Conservation (phyloP, 495 filamentous ascomycete species). For the Hypoxylon fuscum region DNA sequence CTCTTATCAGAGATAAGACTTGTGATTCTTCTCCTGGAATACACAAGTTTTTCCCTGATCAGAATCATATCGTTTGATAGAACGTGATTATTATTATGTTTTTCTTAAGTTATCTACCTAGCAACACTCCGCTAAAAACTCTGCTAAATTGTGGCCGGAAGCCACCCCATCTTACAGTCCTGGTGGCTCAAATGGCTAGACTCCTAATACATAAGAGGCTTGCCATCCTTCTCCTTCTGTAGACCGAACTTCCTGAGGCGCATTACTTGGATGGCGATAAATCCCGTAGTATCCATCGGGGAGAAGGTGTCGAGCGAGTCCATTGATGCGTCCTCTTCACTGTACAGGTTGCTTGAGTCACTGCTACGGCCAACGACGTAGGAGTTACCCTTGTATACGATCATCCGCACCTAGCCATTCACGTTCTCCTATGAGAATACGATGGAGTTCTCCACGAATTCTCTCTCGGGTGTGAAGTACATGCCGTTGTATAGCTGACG, state of each 20-base stretch:
- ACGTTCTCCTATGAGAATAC: slow-evolving; percentile 73
- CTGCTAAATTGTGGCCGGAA: no score
- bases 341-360: slow-evolving; percentile 87
- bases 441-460: slow-evolving; percentile 71
- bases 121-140: no score
- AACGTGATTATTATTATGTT: no score
- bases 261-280: slow-evolving; percentile 85
- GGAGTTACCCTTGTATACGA: slow-evolving; percentile 79
- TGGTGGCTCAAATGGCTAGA: no score
- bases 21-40: no score
- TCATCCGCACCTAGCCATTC: slow-evolving; percentile 63
- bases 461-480: slow-evolving; percentile 76
- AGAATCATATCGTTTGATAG: no score
- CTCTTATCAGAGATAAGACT: no score
- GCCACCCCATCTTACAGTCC: no score
- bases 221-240: slow-evolving; percentile 70
- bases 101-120: no score
- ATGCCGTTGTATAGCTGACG: slow-evolving; percentile 83
- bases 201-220: no score
- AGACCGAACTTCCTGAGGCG: slow-evolving; percentile 89
- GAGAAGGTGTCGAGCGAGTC: slow-evolving; percentile 84
- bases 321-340: slow-evolving; percentile 82
- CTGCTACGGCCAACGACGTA: slow-evolving; percentile 77
- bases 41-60: no score
- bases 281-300: slow-evolving; percentile 70